Evolutionary conservation across 1,139 yeast species (phyloP), one percentile per base, ranked within the genome.

Genomic region (Taphrina confusa): DNA sequence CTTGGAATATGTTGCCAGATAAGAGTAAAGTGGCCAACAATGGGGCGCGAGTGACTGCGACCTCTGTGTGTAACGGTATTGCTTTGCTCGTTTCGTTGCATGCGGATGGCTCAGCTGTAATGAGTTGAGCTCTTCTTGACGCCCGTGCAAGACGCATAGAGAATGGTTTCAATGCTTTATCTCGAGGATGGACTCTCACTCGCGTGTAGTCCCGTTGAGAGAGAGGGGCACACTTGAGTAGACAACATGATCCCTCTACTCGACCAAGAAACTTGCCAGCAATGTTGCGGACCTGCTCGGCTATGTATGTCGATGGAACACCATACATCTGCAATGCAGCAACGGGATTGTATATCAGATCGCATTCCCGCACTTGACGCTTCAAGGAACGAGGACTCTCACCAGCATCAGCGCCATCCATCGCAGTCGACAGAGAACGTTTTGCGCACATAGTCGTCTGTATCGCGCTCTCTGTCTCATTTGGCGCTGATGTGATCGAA

Each of bases 21-120:
- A 56, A 28, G 3, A 56, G 47, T 23, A 56, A 25, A 14, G 25
- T 20, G 3, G 46, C 60, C 18, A 56, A 40, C 18, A 56, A n/a
- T 31, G 60, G 60, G 14, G 54, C 54, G 14, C 54, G 39, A 9
- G 46, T 28, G 22, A 56, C 33, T 3, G 60, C 60, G 6, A 46
- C 54, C 23, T 56, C 60, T 8, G 23, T 39, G 39, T 56, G 60
- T 3, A 56, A 28, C 30, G 60, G 60, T 36, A 56, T 28, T 3
- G 14, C 2, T 2, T 45, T 20, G 25, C 8, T 8, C n/a, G 37
- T 11, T 34, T 33, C 25, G 5, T 5, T 5, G 11, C 11, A 18
- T 25, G 11, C 25, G 16, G 23, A 12, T n/a, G 54, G 31, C 30
- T 14, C 40, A 8, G 46, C 12, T n/a, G 27, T 28, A 12, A 30